Conservation (phyloP, 106 monocot species). For the Dendrobium huoshanense region DNA sequence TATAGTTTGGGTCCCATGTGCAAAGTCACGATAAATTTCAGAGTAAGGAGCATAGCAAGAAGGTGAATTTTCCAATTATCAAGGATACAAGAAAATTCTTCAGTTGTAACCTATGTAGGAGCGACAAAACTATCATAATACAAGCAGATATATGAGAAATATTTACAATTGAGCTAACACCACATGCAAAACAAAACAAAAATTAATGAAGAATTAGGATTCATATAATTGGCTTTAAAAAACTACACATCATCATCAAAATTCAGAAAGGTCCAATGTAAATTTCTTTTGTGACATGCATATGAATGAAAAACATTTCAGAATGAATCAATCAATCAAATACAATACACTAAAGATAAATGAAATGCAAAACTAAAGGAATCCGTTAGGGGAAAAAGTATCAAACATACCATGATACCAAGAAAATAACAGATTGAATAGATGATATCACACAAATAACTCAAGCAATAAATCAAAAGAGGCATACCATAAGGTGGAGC, state of each 20-base stretch:
- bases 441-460: background rate
- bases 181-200: background rate
- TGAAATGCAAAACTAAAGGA: background rate
- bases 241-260: background rate
- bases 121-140: background rate
- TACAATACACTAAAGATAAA: background rate
- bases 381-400: background rate
- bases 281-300: too few species aligned
- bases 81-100: background rate
- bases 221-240: background rate
- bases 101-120: background rate
- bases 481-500: conserved; percentile 31
- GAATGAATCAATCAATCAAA: too few species aligned
- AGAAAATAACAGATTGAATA: background rate
- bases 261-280: background rate
- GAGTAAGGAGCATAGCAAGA: background rate
- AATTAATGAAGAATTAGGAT: background rate
- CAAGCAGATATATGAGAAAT: background rate
- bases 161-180: background rate
- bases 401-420: background rate
- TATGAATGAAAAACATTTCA: too few species aligned
- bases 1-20: background rate
- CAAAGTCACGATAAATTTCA: background rate
- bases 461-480: background rate
- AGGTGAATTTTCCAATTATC: background rate